phyloP scores from a whole-genome alignment of 345 rosid genomes.

The Camelina sativa region DNA sequence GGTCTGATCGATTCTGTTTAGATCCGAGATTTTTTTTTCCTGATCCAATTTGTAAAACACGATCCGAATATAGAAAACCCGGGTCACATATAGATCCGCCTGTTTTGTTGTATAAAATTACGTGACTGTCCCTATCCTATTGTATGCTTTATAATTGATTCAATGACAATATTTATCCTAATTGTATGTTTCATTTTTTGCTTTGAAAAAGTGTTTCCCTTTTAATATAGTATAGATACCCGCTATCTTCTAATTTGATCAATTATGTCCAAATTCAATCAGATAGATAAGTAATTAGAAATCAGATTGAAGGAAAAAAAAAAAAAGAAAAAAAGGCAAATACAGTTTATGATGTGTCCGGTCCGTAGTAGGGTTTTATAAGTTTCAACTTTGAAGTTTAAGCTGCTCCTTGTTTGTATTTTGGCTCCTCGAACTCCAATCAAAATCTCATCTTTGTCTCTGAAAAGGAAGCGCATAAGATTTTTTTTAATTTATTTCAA shows the following conservation, averaged over 20 bases:
- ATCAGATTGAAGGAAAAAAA: neutral
- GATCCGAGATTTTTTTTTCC: too few relatives aligned
- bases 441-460: neutral
- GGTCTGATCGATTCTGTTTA: too few relatives aligned
- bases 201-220: too few relatives aligned
- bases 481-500: too few relatives aligned
- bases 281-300: neutral
- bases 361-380: slow-evolving; percentile 29
- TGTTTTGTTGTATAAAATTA: too few relatives aligned
- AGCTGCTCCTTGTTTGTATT: neutral
- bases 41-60: too few relatives aligned
- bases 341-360: neutral
- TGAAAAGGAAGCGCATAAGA: neutral
- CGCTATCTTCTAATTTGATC: neutral
- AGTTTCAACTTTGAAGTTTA: neutral
- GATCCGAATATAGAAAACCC: too few relatives aligned
- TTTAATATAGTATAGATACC: neutral
- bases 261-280: slow-evolving; percentile 1
- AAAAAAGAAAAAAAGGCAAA: neutral
- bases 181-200: too few relatives aligned
- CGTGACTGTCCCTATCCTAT: too few relatives aligned
- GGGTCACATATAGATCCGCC: too few relatives aligned
- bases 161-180: too few relatives aligned
- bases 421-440: neutral
- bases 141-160: too few relatives aligned